Base-by-base conservation (phyloP, 148 eudicot genomes). In the Chenopodium album region DNA sequence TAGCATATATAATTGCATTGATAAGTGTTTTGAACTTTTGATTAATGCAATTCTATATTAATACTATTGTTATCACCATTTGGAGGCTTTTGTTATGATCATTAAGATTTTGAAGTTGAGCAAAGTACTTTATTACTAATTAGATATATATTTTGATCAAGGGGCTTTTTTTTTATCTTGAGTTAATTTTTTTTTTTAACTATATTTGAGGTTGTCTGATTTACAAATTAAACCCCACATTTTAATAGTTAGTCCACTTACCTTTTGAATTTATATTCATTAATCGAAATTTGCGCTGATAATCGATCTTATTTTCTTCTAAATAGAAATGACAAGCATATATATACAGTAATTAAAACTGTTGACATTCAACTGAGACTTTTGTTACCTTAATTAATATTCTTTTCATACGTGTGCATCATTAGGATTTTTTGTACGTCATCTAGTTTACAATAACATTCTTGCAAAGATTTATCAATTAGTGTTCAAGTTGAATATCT, bases 181-280 rank as follows among this genome's bases (percentile, higher is more conserved):
- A 48, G 63, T 60, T 67, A 66, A 22, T 3, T 13, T 10, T 67
- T 28, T 32, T 34, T 8, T 65, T 50, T 50, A 0, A 13, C 13
- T 9, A 48, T 50, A 65, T 72, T 78, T 52, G 48, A 11, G 50
- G 54, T 7, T 78, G 26, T 50, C 56, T 74, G 26, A 54, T 56
- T 72, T 48, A 41, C 7, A 41, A 41, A 41, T 41, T 37, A 62
- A 78, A 37, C 50, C 74, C 20, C n/a, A 47, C 34, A 9, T 22
- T 48, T 75, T 6, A 79, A 74, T 44, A 73, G 64, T 69, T 64
- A 41, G 73, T 34, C 67, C 78, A 75, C 79, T 67, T 56, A 79
- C 48, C 7, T 41, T 78, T 14, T 79, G 48, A 23, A 41, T 7
- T 54, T 76, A n/a, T 76, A 60, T 70, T 34, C 41, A 26, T 77